Evolutionary conservation across 192 early-diverging fungal species (phyloP), one percentile per base, ranked within the genome.

Genomic region (Backusella tarrabulga): DNA sequence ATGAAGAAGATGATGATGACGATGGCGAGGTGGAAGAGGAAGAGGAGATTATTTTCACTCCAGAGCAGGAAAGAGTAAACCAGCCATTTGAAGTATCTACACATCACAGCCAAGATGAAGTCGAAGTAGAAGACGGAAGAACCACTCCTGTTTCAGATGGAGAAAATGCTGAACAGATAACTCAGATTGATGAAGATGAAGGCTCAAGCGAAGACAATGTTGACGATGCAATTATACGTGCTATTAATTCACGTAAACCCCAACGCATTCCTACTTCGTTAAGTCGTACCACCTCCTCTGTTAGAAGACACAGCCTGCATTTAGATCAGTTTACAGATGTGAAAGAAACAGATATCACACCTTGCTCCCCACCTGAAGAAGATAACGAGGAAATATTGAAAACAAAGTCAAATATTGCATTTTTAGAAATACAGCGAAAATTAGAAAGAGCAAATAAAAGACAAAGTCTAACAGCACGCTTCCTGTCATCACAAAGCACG

Each of bases 151-250:
- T 68, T 15, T 42, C 42, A 17, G 76, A 77, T 2, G 68, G 36
- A 4, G 68, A 68, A 32, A 38, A 17, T 36, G 34, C 35, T 50
- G 70, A 38, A 8, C 67, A 68, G 19, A 15, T 44, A 4, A 38
- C 29, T 21, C 34, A 26, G 12, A 66, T 38, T n/a, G 76, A 77
- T 19, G 76, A 77, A 34, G 46, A 71, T 35, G 67, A 68, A 12
- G 71, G 71, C 12, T 74, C 77, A 40, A 79, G 77, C 54, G 77
- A 79, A 54, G 77, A 74, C 40, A 79, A 79, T 67, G 72, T 52
- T 1, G 76, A 77, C 14, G 76, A 77, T 41, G 76, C 34, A 4
- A 70, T 77, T n/a, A 63, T 72, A 15, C 19, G 70, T 8, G 52
- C 69, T 3, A 77, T 77, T 17, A 21, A 56, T 11, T 36, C 70